Evolutionary conservation across 495 filamentous ascomycete species (phyloP), one percentile per base, ranked within the genome.

Genomic region (Tuber brumale): DNA sequence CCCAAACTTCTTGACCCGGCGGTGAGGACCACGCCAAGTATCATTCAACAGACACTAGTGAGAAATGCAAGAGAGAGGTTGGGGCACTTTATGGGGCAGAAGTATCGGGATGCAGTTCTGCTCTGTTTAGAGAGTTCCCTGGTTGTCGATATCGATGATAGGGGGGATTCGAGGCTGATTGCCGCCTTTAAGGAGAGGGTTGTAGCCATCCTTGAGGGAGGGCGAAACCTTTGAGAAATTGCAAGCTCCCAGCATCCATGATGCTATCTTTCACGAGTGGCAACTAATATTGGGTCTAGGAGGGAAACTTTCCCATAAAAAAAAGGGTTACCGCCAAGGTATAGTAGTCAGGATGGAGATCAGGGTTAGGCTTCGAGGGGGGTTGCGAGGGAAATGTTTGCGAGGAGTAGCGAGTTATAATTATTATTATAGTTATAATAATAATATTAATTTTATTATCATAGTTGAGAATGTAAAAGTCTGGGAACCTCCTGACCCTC

Each of bases 51-150:
- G 14, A 61, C 19, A 4, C 66, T 81, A 35, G 35, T 76, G 23
- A 45, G 39, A 66, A 74, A 80, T 37, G 78, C 71, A 0, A 19
- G 77, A 2, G 61, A n/a, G 0, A 72, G 75, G 31, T 44, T 80
- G 70, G 76, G 78, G 21, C 73, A 79, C 31, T 76, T 45, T 18
- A 75, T 79, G 76, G 73, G 78, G 6, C 44, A 70, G 41, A 75
- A 69, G 41, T 80, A 79, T 48, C 44, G 70, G 8, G 73, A 75
- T 9, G 76, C 70, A 1, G 78, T 80, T 6, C 41, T 80, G 12
- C 75, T 73, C 31, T 77, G 70, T n/a, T 44, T 77, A 9, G 39
- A 78, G 14, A 71, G 70, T 43, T 35, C 71, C 21, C 70, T 61
- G 3, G 48, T 14, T 6, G 69, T 69, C 39, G 51, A 37, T 37